Conservation (phyloP, 2,329 filamentous ascomycete species). For the Phaeoacremonium minimum region DNA sequence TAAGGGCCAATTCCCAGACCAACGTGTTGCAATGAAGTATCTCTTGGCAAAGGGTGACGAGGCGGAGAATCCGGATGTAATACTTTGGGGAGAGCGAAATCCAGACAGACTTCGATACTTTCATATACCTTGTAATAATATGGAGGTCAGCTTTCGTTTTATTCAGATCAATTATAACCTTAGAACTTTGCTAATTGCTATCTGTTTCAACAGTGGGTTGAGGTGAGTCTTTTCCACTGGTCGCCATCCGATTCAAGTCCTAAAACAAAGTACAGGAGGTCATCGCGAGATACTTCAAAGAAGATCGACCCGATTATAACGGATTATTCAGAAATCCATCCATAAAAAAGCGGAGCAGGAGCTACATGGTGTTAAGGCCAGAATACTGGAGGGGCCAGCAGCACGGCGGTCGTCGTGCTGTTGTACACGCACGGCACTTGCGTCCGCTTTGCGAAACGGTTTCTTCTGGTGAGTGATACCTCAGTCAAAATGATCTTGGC, state of each 20-base stretch:
- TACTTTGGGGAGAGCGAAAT: not conserved
- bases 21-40: not conserved
- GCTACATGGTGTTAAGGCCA: not conserved
- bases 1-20: not conserved
- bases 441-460: slow-evolving; percentile 1
- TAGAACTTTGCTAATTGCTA: too few species aligned
- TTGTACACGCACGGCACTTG: slow-evolving; percentile 1
- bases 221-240: not conserved
- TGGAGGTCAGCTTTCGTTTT: not conserved
- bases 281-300: slow-evolving; percentile 1
- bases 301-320: not conserved
- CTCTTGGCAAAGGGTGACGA: not conserved
- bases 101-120: slow-evolving; percentile 1
- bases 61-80: not conserved
- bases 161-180: too few species aligned
- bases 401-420: not conserved
- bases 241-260: not conserved
- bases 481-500: not conserved
- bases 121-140: slow-evolving; percentile 2
- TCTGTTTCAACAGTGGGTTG: not conserved
- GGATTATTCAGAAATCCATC: not conserved
- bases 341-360: not conserved
- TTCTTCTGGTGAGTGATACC: not conserved
- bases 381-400: slow-evolving; percentile 2
- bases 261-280: not conserved